Evolutionary conservation across 2,329 filamentous ascomycete genomes (phyloP), one percentile per base, ranked within the genome.

Genomic region (Dothidotthia symphoricarpi): DNA sequence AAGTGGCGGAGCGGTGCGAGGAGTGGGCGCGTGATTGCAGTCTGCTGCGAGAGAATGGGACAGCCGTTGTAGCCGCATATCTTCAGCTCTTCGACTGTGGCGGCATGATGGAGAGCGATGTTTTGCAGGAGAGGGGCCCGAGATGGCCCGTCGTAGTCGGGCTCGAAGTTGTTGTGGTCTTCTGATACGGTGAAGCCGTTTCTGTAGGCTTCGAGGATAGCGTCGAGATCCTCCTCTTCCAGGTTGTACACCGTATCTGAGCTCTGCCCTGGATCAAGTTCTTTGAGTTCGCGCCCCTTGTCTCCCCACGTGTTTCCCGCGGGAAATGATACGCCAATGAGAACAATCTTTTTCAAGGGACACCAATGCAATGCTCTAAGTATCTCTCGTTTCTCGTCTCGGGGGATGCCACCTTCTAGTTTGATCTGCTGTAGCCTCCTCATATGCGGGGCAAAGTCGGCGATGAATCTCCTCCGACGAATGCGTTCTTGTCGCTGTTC

Each of bases 21-120:
- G 6, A 74, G 51, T 0, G 65, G 59, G 1, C 45, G 48, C 0
- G 69, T 70, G 31, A 71, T 67, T 0, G 64, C 51, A 1, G 65
- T 68, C 6, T 63, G 57, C 4, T 55, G 30, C 4, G 66, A 67
- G 19, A 74, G 61, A 1, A 70, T 59, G 0, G 71, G 66, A 11
- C 66, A 61, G 25, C 71, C 71, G 33, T 66, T 66, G 51, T 71
- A 74, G 24, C 71, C 72, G 39, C 71, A 74, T 28, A 75, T 67
- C 41, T 74, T 75, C 32, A 75, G 63, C 44, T 73, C 70, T 14
- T 61, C 62, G 11, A 73, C 43, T 1, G 67, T 72, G 7, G 41
- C 45, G 5, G 66, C 63, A 41, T 72, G 68, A 41, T 66, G 63
- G 0, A 66, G 55, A 6, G 69, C 69, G 8, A 74, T 58, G 0